These are phyloP conservation scores for Globisporangium spinosum DNA, from an alignment of 352 stramenopile species.

Conservation along the genomic window DNA sequence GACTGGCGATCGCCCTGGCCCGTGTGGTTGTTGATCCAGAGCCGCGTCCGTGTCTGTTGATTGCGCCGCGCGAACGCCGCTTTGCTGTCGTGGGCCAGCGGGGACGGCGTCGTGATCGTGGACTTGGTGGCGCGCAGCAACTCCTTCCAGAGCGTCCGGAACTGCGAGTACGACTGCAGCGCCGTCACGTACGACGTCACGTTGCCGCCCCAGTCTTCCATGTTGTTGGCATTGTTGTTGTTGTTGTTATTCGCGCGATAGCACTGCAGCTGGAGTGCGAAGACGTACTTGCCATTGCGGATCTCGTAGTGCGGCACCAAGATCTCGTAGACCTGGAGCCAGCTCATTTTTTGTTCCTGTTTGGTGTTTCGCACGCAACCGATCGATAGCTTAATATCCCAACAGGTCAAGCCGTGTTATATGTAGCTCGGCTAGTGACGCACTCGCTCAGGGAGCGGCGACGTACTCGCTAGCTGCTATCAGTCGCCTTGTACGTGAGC, in stretches of 20 bases:
- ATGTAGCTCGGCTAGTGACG: not conserved
- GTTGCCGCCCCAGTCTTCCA: constrained; percentile 20
- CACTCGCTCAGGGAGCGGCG: not conserved
- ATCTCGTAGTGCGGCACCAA: constrained; percentile 41
- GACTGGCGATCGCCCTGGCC: not conserved
- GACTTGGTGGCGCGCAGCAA: constrained; percentile 39
- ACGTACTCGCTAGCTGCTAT: not conserved
- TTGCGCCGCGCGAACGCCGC: constrained; percentile 11
- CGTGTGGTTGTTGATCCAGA: constrained; percentile 8
- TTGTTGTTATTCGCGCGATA: constrained; percentile 25
- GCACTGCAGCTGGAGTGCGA: constrained; percentile 39
- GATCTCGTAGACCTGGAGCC: constrained; percentile 51
- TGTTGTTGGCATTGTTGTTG: constrained; percentile 11
- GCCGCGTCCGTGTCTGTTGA: constrained; percentile 14
- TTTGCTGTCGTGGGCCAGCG: constrained; percentile 16
- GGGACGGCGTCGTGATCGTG: constrained; percentile 11
- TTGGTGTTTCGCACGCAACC: not conserved
- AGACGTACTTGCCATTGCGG: constrained; percentile 40
- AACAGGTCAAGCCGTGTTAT: not conserved
- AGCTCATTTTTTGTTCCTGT: constrained; percentile 36
- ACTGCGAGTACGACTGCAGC: constrained; percentile 56
- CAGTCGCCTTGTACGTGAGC: not conserved
- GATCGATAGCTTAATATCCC: not conserved
- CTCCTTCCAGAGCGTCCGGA: constrained; percentile 53
- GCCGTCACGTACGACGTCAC: constrained; percentile 23